These are phyloP conservation scores for Camelina hispida DNA, from an alignment of 345 rosid species.

Conservation along the genomic window DNA sequence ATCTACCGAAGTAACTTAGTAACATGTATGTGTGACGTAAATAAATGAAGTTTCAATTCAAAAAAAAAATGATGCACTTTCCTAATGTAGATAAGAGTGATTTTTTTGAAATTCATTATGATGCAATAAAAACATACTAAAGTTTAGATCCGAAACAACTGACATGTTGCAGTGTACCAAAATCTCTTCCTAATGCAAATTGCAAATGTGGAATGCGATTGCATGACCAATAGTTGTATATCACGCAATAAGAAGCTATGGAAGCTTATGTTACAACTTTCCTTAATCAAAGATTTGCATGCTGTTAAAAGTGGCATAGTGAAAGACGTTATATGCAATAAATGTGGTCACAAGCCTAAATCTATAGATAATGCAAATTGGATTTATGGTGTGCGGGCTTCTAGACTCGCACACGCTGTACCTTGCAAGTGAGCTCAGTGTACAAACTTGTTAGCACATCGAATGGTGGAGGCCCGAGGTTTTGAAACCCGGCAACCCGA, in stretches of 20 bases:
- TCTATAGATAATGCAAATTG: no score
- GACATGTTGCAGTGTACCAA: no score
- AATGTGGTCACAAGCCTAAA: no score
- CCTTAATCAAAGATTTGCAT: no score
- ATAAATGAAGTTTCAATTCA: slow-evolving; percentile 6
- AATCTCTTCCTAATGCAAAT: no score
- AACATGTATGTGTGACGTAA: slow-evolving; percentile 10
- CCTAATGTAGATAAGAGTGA: slow-evolving; percentile 13
- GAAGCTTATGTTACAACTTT: no score
- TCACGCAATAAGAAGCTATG: no score
- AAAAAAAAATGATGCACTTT: slow-evolving; percentile 13
- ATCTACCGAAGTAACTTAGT: neutral
- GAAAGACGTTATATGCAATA: no score
- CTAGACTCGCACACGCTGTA: slow-evolving; percentile 33
- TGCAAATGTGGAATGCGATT: no score
- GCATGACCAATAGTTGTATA: no score
- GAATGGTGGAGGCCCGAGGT: slow-evolving; percentile 71
- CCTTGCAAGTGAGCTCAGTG: slow-evolving; percentile 46
- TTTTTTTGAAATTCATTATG: neutral
- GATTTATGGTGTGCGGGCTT: slow-evolving; percentile 13
- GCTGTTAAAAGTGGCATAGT: no score
- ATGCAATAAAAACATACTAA: neutral
- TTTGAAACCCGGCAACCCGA: slow-evolving; percentile 67
- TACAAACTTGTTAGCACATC: slow-evolving; percentile 54
- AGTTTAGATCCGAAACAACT: no score